Percentiles rank a stretch among this genome's conserved stretches.
Conservation (phyloP, 176 grass and related monocot species). For the Echinochloa phyllopogon region DNA sequence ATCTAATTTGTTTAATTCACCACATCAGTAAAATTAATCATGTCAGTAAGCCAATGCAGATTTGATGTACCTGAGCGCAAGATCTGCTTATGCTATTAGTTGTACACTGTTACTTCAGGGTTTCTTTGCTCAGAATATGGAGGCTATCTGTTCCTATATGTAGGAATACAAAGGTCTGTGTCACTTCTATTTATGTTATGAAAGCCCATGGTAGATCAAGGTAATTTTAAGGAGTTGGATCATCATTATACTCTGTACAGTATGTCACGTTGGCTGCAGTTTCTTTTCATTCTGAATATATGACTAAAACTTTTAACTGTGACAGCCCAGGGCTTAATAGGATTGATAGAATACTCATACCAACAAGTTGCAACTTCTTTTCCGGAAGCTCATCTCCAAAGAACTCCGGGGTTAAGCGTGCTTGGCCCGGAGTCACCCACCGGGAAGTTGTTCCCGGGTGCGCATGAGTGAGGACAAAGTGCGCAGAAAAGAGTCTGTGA, state of each 20-base stretch:
- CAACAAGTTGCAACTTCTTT: too few species aligned
- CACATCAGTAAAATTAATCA: conserved; percentile 22
- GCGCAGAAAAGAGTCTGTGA: too few species aligned
- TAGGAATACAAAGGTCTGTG: neutral
- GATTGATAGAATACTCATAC: too few species aligned
- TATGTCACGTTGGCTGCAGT: neutral
- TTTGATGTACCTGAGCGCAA: conserved; percentile 20
- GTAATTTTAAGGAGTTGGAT: conserved; percentile 38
- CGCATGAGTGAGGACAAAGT: too few species aligned
- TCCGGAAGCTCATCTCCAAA: too few species aligned
- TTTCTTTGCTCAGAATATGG: conserved; percentile 38
- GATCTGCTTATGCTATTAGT: conserved; percentile 30
- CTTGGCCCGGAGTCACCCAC: too few species aligned
- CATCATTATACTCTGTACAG: conserved; percentile 12
- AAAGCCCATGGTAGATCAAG: conserved; percentile 58
- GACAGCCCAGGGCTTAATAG: too few species aligned
- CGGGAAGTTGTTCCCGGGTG: too few species aligned
- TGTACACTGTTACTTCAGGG: conserved; percentile 21
- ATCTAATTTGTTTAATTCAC: conserved; percentile 27
- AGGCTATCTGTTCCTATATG: conserved; percentile 28
- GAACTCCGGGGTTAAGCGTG: too few species aligned
- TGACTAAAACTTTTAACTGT: too few species aligned
- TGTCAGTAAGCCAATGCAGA: neutral
- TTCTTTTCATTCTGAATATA: conserved; percentile 20
- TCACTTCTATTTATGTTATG: conserved; percentile 24